phyloP scores from a whole-genome alignment of 352 stramenopile genomes.

The Globisporangium parvum region DNA sequence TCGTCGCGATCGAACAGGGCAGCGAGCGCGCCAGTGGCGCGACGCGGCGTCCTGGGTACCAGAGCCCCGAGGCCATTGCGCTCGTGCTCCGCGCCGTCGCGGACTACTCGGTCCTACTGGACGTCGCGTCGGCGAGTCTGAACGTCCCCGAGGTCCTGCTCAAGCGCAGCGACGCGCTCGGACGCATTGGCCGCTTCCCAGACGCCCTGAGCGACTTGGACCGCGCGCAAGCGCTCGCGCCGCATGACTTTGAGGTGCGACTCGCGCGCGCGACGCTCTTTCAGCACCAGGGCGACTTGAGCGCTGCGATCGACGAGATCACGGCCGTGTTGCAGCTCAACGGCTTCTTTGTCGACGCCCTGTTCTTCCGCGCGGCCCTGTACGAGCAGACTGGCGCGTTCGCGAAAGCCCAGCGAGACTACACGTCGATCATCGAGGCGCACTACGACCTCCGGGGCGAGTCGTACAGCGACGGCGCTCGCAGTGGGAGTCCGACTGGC shows the following conservation, averaged over 20 bases:
- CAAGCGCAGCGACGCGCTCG: constrained; percentile 38
- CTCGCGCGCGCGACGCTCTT: constrained; percentile 52
- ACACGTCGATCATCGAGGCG: constrained; percentile 63
- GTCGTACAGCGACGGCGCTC: constrained; percentile 4
- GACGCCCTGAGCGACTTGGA: constrained; percentile 55
- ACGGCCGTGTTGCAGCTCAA: constrained; percentile 47
- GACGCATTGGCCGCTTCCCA: constrained; percentile 39
- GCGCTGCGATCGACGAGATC: constrained; percentile 43
- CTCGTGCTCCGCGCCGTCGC: constrained; percentile 53
- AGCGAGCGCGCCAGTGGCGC: constrained; percentile 4
- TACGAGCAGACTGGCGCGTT: constrained; percentile 34
- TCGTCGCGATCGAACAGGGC: constrained; percentile 43
- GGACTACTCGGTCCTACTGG: constrained; percentile 53
- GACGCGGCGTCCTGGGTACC: constrained; percentile 23
- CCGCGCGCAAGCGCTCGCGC: constrained; percentile 33
- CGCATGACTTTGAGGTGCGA: constrained; percentile 50
- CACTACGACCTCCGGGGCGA: constrained; percentile 39
- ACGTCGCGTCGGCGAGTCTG: constrained; percentile 32
- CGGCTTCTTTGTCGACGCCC: constrained; percentile 67
- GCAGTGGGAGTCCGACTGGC: background rate
- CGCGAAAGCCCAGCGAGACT: constrained; percentile 43
- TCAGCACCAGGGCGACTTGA: constrained; percentile 33
- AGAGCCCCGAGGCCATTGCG: constrained; percentile 18
- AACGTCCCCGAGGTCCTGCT: constrained; percentile 27
- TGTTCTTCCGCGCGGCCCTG: constrained; percentile 56